These are phyloP conservation scores for Ophiosphaerella korrae DNA, from an alignment of 2,329 filamentous ascomycete genomes.

Conservation along the genomic window DNA sequence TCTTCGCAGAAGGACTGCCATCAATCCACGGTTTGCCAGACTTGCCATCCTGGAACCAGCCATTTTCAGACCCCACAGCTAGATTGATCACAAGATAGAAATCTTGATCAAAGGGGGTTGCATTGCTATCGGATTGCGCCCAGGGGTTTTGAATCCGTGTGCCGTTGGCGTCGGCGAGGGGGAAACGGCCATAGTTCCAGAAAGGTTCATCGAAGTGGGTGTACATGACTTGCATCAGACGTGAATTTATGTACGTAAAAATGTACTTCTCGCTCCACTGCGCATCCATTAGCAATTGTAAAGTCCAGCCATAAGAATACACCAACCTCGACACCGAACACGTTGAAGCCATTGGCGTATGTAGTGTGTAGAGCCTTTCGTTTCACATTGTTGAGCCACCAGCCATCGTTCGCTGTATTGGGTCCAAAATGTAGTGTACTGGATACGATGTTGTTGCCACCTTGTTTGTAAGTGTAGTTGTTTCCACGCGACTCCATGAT, in stretches of 20 bases:
- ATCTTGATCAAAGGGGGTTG: conserved; percentile 75
- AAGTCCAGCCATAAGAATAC: not conserved
- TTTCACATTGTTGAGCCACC: conserved; percentile 85
- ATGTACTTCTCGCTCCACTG: conserved; percentile 84
- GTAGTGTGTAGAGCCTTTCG: conserved; percentile 75
- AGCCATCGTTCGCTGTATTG: conserved; percentile 71
- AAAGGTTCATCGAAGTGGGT: conserved; percentile 71
- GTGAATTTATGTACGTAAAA: conserved; percentile 83
- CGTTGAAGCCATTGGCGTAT: conserved; percentile 72
- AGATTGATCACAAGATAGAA: conserved; percentile 80
- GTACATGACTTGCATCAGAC: conserved; percentile 80
- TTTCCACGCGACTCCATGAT: conserved; percentile 82
- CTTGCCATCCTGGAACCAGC: conserved; percentile 79
- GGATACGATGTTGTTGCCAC: conserved; percentile 80
- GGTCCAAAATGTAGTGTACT: conserved; percentile 86
- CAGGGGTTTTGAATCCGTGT: conserved; percentile 68
- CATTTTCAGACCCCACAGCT: conserved; percentile 77
- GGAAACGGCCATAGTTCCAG: conserved; percentile 72
- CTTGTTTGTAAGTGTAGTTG: conserved; percentile 75
- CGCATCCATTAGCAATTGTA: conserved; percentile 4
- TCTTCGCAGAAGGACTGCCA: conserved; percentile 66
- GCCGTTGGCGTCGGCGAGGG: conserved; percentile 67
- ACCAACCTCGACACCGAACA: conserved; percentile 70
- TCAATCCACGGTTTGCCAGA: conserved; percentile 82
- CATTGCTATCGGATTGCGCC: conserved; percentile 63